phyloP scores from a whole-genome alignment of 2,329 filamentous ascomycete species.

The Apiospora kogelbergensis region DNA sequence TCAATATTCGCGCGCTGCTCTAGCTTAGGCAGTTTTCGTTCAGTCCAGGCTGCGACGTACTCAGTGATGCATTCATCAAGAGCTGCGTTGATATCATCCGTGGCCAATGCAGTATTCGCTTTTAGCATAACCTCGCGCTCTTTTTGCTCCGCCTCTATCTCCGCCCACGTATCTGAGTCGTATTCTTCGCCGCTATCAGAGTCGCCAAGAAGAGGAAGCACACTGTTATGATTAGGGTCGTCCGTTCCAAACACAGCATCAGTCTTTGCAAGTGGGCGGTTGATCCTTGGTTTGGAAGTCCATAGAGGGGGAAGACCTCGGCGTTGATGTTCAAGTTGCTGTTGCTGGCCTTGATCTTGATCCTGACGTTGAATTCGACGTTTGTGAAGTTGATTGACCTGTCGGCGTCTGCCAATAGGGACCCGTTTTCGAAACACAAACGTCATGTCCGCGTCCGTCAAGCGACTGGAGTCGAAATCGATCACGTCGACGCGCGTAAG shows the following conservation, averaged over 20 bases:
- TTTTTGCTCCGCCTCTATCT: slow-evolving; percentile 59
- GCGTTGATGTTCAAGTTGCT: slow-evolving; percentile 19
- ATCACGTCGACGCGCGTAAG: slow-evolving; percentile 26
- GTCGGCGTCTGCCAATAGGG: not conserved
- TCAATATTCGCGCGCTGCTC: slow-evolving; percentile 56
- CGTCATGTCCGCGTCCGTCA: not conserved
- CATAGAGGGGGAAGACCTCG: slow-evolving; percentile 21
- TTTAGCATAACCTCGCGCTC: slow-evolving; percentile 27
- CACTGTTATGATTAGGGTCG: slow-evolving; percentile 36
- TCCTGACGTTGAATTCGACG: not conserved
- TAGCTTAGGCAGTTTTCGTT: slow-evolving; percentile 55
- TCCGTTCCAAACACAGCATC: slow-evolving; percentile 27
- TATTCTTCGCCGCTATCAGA: slow-evolving; percentile 47
- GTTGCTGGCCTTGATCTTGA: not conserved
- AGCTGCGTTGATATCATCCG: slow-evolving; percentile 47
- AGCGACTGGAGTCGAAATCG: slow-evolving; percentile 10
- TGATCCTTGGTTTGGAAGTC: slow-evolving; percentile 19
- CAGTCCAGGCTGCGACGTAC: slow-evolving; percentile 56
- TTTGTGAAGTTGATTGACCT: not conserved
- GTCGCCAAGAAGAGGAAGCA: slow-evolving; percentile 54
- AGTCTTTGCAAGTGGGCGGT: slow-evolving; percentile 17
- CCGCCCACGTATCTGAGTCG: slow-evolving; percentile 59
- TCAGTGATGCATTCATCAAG: slow-evolving; percentile 55
- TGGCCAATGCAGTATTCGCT: slow-evolving; percentile 35
- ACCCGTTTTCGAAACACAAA: not conserved